Conservation (phyloP, 2,329 filamentous ascomycete species). For the Gaeumannomyces tritici region DNA sequence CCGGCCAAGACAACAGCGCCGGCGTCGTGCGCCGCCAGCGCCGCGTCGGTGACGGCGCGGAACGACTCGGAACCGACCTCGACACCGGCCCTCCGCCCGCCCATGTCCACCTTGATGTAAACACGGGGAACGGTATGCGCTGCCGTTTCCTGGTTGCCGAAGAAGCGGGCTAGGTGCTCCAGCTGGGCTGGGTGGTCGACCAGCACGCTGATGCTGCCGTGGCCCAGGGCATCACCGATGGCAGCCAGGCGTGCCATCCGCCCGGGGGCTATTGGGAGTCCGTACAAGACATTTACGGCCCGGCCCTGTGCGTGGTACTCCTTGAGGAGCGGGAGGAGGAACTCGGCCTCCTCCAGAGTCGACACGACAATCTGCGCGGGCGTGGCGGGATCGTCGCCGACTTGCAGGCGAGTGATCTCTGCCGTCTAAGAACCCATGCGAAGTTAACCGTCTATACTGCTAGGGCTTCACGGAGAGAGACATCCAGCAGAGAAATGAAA, state of each 20-base stretch:
- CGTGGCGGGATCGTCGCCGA: constrained; percentile 39
- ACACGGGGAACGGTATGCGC: constrained; percentile 34
- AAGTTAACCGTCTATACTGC: constrained; percentile 20
- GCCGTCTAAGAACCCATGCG: constrained; percentile 35
- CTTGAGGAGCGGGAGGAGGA: constrained; percentile 48
- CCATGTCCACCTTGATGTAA: constrained; percentile 69
- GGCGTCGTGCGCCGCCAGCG: constrained; percentile 30
- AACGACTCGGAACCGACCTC: constrained; percentile 36
- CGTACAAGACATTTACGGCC: constrained; percentile 47
- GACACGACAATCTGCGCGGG: constrained; percentile 59
- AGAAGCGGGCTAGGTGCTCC: neutral
- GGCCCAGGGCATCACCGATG: constrained; percentile 45
- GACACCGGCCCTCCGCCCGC: constrained; percentile 62
- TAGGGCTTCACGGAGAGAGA: no score
- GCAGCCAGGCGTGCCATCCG: constrained; percentile 48
- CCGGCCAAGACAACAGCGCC: constrained; percentile 41
- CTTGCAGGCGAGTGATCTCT: constrained; percentile 58
- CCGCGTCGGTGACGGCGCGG: constrained; percentile 31
- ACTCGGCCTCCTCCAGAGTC: constrained; percentile 65
- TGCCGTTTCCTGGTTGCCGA: neutral
- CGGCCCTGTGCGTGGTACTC: constrained; percentile 34
- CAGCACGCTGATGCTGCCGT: constrained; percentile 51
- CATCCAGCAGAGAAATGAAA: no score
- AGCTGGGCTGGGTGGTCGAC: constrained; percentile 61
- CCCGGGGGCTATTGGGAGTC: constrained; percentile 57